These are phyloP conservation scores for Aspergillus campestris DNA, from an alignment of 495 filamentous ascomycete genomes.

Conservation along the genomic window DNA sequence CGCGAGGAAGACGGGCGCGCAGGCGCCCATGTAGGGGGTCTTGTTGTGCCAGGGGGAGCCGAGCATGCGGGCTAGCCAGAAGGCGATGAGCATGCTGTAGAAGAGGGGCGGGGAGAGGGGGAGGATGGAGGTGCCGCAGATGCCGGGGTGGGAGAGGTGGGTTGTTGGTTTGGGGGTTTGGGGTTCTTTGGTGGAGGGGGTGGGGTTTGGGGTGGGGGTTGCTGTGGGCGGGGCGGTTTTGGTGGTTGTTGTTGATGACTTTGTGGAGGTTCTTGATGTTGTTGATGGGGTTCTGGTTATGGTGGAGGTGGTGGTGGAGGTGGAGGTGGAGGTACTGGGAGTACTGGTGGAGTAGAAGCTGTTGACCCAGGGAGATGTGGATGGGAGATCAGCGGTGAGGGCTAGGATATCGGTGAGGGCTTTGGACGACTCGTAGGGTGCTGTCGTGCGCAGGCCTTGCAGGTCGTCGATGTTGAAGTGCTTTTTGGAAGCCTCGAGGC, in stretches of 20 bases:
- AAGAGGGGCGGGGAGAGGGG: constrained; percentile 57
- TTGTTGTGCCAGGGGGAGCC: constrained; percentile 84
- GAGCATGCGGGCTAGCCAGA: constrained; percentile 67
- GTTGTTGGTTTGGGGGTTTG: constrained; percentile 39
- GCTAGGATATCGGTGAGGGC: constrained; percentile 75
- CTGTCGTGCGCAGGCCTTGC: constrained; percentile 53
- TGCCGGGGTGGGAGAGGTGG: constrained; percentile 79
- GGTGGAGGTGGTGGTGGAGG: no score
- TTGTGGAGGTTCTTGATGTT: no score
- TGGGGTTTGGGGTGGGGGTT: neutral
- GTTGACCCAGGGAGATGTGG: constrained; percentile 47
- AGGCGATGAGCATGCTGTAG: constrained; percentile 52
- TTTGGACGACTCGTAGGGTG: constrained; percentile 79
- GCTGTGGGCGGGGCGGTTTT: neutral
- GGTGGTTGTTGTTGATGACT: constrained; percentile 8
- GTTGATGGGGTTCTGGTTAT: no score
- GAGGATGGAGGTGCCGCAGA: constrained; percentile 73
- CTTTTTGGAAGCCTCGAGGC: constrained; percentile 56
- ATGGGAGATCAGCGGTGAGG: constrained; percentile 62
- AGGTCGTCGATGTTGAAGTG: constrained; percentile 60
- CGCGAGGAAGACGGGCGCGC: constrained; percentile 68
- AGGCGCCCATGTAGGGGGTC: constrained; percentile 67
- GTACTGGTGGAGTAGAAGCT: constrained; percentile 35
- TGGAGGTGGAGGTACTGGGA: no score
- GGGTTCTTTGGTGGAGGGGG: neutral